Conservation (phyloP, 331 rosid genomes). For the Quercus tomentella region DNA sequence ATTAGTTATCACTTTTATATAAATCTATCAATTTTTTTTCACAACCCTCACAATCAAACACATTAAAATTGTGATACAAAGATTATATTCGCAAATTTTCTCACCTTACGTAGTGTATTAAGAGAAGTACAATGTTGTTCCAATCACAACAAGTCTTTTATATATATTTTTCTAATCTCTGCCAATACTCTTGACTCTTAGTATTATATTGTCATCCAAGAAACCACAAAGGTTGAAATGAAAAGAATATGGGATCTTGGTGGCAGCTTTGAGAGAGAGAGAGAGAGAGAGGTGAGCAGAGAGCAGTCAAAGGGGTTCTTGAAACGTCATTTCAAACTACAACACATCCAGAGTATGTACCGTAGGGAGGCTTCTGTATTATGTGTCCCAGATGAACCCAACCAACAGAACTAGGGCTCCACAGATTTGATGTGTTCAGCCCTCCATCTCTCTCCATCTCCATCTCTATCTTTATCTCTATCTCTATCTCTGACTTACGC, state of each 20-base stretch:
- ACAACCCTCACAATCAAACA: too few relatives aligned
- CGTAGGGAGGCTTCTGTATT: constrained; percentile 30
- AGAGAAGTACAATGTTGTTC: accelerated
- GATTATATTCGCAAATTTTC: too few relatives aligned
- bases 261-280: constrained; percentile 36
- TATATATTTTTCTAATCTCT: too few relatives aligned
- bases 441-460: not conserved
- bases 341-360: constrained; percentile 38
- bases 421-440: not conserved
- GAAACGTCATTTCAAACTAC: constrained; percentile 72
- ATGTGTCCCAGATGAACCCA: constrained; percentile 22
- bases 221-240: constrained; percentile 8
- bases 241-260: constrained; percentile 42
- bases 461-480: not conserved
- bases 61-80: too few relatives aligned
- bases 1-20: too few relatives aligned
- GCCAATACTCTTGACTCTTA: too few relatives aligned
- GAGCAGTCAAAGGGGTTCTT: constrained; percentile 15
- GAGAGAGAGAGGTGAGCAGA: not conserved
- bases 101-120: accelerated
- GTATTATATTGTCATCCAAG: too few relatives aligned
- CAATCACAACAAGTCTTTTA: accelerated
- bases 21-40: too few relatives aligned
- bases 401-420: constrained; percentile 35
- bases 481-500: not conserved